These are phyloP conservation scores for Aphanomyces cochlioides DNA, from an alignment of 352 stramenopile species.

Conservation along the genomic window DNA sequence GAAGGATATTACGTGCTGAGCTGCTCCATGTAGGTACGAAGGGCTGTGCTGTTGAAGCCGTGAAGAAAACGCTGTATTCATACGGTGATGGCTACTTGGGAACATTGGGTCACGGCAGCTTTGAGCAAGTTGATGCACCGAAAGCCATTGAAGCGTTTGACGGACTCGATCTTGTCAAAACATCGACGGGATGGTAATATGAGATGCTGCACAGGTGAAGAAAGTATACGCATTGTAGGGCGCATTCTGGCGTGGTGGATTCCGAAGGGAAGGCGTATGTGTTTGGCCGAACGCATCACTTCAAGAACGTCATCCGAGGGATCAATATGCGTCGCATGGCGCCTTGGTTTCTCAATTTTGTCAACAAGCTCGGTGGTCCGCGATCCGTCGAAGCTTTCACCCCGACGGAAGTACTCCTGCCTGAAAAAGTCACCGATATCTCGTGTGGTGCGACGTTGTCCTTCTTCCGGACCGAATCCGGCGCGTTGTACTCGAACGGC, in stretches of 20 bases:
- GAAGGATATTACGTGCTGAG: no score
- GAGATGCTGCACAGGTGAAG: neutral
- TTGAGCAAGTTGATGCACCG: constrained; percentile 49
- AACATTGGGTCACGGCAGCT: constrained; percentile 62
- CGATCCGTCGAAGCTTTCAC: constrained; percentile 62
- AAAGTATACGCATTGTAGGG: constrained; percentile 31
- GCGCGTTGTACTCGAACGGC: constrained; percentile 73
- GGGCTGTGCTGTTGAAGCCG: neutral
- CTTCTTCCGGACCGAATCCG: constrained; percentile 66
- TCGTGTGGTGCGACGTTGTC: constrained; percentile 81
- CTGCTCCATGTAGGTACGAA: neutral
- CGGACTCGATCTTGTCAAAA: constrained; percentile 47
- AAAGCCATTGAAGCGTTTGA: constrained; percentile 46
- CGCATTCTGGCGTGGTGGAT: constrained; percentile 71
- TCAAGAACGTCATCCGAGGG: constrained; percentile 75
- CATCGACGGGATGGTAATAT: constrained; percentile 62
- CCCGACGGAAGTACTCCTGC: constrained; percentile 53
- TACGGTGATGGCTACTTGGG: constrained; percentile 78
- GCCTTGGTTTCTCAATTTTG: constrained; percentile 59
- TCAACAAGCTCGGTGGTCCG: constrained; percentile 68
- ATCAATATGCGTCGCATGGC: constrained; percentile 81
- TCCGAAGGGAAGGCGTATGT: constrained; percentile 61
- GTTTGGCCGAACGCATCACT: constrained; percentile 77
- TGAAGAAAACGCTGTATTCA: constrained; percentile 44
- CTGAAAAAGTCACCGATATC: constrained; percentile 66